A percentile compares a stretch with the other conserved stretches of the same genome.
These are phyloP conservation scores for Toxoplasma gondii DNA, from an alignment of 169 alveolate genomes.

Conservation along the genomic window DNA sequence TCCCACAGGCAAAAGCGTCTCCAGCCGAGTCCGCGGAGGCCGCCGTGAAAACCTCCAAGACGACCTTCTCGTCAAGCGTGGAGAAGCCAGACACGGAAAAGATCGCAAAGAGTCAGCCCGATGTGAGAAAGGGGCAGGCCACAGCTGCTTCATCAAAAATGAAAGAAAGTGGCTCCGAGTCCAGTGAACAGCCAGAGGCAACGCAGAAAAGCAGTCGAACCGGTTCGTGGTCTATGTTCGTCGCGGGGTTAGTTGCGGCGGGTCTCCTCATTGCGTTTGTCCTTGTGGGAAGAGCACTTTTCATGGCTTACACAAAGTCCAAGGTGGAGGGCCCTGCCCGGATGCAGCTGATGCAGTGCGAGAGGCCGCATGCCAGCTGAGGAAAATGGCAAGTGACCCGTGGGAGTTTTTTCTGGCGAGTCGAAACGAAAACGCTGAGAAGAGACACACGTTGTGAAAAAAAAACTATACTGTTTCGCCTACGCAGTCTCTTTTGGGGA, in stretches of 20 bases:
- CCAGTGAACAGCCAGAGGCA: not conserved
- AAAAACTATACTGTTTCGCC: too few species aligned
- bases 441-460: too few species aligned
- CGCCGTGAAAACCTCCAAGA: too few species aligned
- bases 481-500: too few species aligned
- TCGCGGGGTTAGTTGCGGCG: not conserved
- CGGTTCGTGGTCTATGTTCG: not conserved
- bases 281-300: not conserved
- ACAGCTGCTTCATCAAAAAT: not conserved
- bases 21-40: too few species aligned
- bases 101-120: not conserved
- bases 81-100: not conserved
- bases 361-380: not conserved
- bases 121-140: not conserved
- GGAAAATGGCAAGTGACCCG: not conserved
- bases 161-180: not conserved
- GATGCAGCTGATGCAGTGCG: not conserved
- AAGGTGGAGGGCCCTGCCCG: not conserved
- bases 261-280: not conserved
- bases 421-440: too few species aligned
- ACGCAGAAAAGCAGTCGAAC: not conserved
- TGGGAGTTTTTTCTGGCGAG: too few species aligned
- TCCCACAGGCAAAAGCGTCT: too few species aligned
- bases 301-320: not conserved
- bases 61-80: too few species aligned